phyloP scores from a whole-genome alignment of 2,329 filamentous ascomycete genomes.

The Nemania sp. region DNA sequence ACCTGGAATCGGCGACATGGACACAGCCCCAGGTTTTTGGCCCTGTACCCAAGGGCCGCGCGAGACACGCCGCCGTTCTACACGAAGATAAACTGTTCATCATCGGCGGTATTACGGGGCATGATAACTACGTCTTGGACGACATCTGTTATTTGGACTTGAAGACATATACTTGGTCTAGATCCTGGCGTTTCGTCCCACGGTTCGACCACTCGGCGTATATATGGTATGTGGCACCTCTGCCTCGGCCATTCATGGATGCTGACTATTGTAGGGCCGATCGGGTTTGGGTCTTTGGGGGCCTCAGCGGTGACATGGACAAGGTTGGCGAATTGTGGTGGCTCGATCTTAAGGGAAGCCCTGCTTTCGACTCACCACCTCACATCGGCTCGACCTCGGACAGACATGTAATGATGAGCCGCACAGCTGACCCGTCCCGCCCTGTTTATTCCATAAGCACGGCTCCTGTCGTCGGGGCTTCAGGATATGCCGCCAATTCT shows the following conservation, averaged over 20 bases:
- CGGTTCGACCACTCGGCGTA: slow-evolving; percentile 95
- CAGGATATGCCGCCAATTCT: slow-evolving; percentile 70
- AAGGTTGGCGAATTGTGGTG: slow-evolving; percentile 96
- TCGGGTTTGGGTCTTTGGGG: slow-evolving; percentile 94
- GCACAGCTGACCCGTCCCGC: slow-evolving; percentile 55
- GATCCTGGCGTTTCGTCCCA: slow-evolving; percentile 92
- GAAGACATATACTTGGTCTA: slow-evolving; percentile 97
- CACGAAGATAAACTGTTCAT: slow-evolving; percentile 97
- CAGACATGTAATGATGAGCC: slow-evolving; percentile 48
- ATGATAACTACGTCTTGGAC: slow-evolving; percentile 89
- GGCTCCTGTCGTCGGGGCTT: slow-evolving; percentile 58
- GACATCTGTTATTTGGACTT: slow-evolving; percentile 96
- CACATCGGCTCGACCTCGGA: slow-evolving; percentile 56
- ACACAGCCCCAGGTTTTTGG: slow-evolving; percentile 87
- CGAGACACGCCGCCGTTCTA: slow-evolving; percentile 89
- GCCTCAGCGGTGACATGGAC: slow-evolving; percentile 94
- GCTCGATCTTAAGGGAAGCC: slow-evolving; percentile 90
- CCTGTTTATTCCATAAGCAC: slow-evolving; percentile 56
- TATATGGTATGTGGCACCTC: slow-evolving; percentile 65
- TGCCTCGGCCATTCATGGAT: not conserved
- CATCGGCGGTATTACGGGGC: slow-evolving; percentile 91
- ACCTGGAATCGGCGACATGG: slow-evolving; percentile 93
- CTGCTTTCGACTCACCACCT: slow-evolving; percentile 77
- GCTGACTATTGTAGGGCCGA: slow-evolving; percentile 58
- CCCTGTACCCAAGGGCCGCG: slow-evolving; percentile 83